A percentile compares a stretch with the other conserved stretches of the same genome.
Evolutionary conservation across 1,284 basidiomycete genomes (phyloP).

Genomic region (Waitea zeae): DNA sequence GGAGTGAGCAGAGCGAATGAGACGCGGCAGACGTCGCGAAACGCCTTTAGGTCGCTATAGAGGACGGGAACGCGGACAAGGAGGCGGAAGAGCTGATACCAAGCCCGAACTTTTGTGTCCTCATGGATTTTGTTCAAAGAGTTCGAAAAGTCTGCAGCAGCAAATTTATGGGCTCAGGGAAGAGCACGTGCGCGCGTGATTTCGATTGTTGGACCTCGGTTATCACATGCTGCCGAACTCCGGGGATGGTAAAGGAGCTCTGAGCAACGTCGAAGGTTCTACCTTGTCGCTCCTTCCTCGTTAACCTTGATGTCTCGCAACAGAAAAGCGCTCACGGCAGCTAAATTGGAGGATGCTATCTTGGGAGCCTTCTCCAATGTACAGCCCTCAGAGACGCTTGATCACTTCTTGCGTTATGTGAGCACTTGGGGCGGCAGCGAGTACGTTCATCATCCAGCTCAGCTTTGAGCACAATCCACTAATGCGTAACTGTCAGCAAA

Average conservation of each 20-base stretch:
- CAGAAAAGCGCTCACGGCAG: conserved; percentile 17
- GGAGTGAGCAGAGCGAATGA: conserved; percentile 13
- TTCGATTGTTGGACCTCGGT: not conserved
- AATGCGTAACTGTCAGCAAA: conserved; percentile 28
- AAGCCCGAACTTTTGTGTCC: conserved; percentile 80
- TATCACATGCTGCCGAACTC: not conserved
- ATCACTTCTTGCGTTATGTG: conserved; percentile 56
- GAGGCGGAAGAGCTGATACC: conserved; percentile 59
- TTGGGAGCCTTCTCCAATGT: conserved; percentile 43
- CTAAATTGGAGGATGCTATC: conserved; percentile 36
- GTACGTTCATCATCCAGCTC: conserved; percentile 28
- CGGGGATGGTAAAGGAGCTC: not conserved
- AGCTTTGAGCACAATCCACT: not conserved
- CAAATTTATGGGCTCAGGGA: not conserved
- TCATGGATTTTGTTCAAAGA: conserved; percentile 41
- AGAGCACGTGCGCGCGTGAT: not conserved
- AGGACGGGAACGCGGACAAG: conserved; percentile 84
- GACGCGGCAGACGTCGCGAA: conserved; percentile 16
- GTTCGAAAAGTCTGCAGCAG: conserved; percentile 1
- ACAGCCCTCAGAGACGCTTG: conserved; percentile 39
- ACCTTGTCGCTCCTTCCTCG: no score
- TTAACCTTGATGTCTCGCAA: conserved; percentile 18
- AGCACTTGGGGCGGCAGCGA: conserved; percentile 73
- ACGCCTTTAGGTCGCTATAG: conserved; percentile 40
- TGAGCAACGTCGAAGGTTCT: not conserved